Base-by-base conservation (phyloP, 768 basidiomycete species). In the Calocera cornea region DNA sequence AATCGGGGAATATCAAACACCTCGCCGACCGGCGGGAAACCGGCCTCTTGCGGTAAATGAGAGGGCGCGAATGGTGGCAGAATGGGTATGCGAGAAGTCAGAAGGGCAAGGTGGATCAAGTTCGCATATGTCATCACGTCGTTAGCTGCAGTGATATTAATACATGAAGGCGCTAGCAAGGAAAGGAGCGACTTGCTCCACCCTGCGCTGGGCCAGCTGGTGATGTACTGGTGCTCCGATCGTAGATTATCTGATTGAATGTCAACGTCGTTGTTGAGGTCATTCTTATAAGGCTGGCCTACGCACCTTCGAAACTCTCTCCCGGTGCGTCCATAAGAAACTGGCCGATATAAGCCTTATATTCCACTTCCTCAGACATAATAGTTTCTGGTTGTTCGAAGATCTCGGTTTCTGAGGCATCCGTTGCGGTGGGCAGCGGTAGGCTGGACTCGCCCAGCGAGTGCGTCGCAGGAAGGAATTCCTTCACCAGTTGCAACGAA, bases 111-210 rank as follows among this genome's bases (percentile, higher is more conserved):
- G 70, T 87, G 86, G 38, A 87, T 78, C 64, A 86, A 76, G 72
- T 87, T 86, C 41, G 78, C 78, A 72, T 85, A 86, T 66, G 87
- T 87, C 83, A 88, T 87, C 33, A 88, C 86, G 77, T 89, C 87
- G 79, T 89, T 89, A 7, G 87, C 87, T 89, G 70, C 17, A 41
- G 33, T 22, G 64, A 64, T 41, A 69, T 69, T 47, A 47, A n/a
- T n/a, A 63, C 36, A 17, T 19, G 41, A 50, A n/a, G n/a, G 41
- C n/a, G 29, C 14, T 2, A 2, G 31, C 19, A 33, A 7, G 24
- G 5, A 60, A 19, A 7, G 12, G 41, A 36, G 54, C 54, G 34
- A 80, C 84, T 70, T 73, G 84, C 84, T 88, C 88, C 88, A 90
- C 41, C 88, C 88, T 22, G 87, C 87, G 41, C 84, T 83, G 41